A percentile compares a stretch with the other conserved stretches of the same genome.
Conservation (phyloP, 2,329 filamentous ascomycete genomes). For the Anisogramma anomala region DNA sequence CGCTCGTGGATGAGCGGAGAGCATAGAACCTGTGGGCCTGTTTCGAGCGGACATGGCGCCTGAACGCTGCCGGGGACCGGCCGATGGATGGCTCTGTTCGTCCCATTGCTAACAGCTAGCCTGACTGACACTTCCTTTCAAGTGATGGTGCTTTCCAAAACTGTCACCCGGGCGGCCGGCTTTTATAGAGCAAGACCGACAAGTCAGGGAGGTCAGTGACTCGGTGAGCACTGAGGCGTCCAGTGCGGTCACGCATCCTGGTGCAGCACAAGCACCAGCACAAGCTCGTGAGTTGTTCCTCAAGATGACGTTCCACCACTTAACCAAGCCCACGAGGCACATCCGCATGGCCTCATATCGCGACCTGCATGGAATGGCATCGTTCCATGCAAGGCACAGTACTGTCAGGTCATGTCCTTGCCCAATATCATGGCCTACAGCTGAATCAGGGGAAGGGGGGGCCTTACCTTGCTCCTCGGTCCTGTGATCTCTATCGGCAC, state of each 20-base stretch:
- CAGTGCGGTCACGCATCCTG: too few relatives aligned
- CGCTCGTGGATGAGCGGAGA: conserved; percentile 42
- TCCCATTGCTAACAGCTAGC: conserved; percentile 2
- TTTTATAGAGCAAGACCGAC: too few relatives aligned
- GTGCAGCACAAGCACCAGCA: too few relatives aligned
- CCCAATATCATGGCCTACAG: neutral
- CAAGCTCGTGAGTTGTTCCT: too few relatives aligned
- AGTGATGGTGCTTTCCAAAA: too few relatives aligned
- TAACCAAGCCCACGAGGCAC: neutral
- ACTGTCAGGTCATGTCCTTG: neutral
- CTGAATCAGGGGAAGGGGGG: neutral
- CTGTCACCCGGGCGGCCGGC: too few relatives aligned
- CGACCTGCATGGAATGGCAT: conserved; percentile 8
- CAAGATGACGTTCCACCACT: neutral
- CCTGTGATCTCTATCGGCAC: too few relatives aligned
- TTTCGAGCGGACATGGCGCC: conserved; percentile 31
- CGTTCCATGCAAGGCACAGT: conserved; percentile 1
- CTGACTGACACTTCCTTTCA: too few relatives aligned
- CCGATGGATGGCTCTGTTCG: conserved; percentile 7
- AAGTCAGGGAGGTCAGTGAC: too few relatives aligned
- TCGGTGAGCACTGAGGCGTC: too few relatives aligned
- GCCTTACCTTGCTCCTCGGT: too few relatives aligned
- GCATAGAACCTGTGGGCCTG: conserved; percentile 44
- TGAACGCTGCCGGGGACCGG: conserved; percentile 5
- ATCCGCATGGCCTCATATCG: neutral